Conservation (phyloP, 2,329 filamentous ascomycete genomes). For the Alternaria sp. region DNA sequence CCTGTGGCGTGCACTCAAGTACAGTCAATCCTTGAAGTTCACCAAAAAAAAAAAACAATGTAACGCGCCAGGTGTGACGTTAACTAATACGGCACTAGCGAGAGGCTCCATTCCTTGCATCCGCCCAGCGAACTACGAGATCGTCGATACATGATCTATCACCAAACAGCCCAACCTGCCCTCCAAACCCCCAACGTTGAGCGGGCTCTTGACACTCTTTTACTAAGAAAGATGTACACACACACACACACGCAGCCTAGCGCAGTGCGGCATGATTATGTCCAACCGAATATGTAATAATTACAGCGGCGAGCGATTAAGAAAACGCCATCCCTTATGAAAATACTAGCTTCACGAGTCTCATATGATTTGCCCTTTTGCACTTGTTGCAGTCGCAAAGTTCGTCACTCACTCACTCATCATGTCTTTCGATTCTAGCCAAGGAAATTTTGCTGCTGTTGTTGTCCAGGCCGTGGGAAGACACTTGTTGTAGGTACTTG, state of each 20-base stretch:
- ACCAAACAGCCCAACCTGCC: conserved; percentile 16
- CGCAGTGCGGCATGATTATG: conserved; percentile 8
- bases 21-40: background rate
- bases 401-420: background rate
- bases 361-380: background rate
- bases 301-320: conserved; percentile 4
- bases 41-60: background rate
- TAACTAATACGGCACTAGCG: conserved; percentile 14
- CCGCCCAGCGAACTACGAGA: conserved; percentile 6
- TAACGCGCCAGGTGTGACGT: background rate
- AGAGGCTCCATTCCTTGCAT: conserved; percentile 6
- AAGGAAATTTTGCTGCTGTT: conserved; percentile 40
- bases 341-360: conserved; percentile 6
- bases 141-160: conserved; percentile 13
- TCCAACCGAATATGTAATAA: conserved; percentile 10
- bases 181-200: conserved; percentile 3
- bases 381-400: conserved; percentile 3
- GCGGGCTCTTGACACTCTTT: conserved; percentile 7
- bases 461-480: conserved; percentile 79
- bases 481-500: conserved; percentile 80
- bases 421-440: conserved; percentile 26
- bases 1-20: background rate
- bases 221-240: background rate
- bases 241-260: background rate
- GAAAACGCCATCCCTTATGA: conserved; percentile 10